Percentiles rank a stretch among this genome's conserved stretches.
phyloP scores from a whole-genome alignment of 441 rosid species.

The Eutrema salsugineum region DNA sequence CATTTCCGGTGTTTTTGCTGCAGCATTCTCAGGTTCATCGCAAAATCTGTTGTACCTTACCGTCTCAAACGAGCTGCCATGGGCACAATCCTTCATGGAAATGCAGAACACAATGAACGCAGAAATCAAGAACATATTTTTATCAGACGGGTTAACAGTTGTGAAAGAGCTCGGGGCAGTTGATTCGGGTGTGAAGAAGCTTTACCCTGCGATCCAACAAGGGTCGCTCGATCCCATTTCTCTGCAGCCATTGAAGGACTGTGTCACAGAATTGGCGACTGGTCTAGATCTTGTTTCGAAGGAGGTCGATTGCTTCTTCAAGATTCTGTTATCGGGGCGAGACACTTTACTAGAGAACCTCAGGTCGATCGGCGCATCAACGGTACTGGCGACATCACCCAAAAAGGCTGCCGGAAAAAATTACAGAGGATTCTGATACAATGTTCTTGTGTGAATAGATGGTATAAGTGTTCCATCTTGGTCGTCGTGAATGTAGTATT shows the following conservation, averaged over 20 bases:
- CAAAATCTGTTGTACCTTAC: slow-evolving; percentile 46
- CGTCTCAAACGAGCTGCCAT: slow-evolving; percentile 45
- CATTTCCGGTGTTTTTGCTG: slow-evolving; percentile 63
- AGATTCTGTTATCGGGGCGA: slow-evolving; percentile 70
- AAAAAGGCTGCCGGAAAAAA: slow-evolving; percentile 36
- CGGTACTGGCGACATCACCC: slow-evolving; percentile 20
- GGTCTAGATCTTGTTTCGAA: slow-evolving; percentile 68
- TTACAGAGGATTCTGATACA: slow-evolving; percentile 31
- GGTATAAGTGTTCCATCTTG: slow-evolving; percentile 30
- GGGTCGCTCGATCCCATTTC: slow-evolving; percentile 34
- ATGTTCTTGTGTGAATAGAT: slow-evolving; percentile 26
- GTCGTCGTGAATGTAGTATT: slow-evolving; percentile 19
- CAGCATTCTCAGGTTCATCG: slow-evolving; percentile 69
- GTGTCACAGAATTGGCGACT: slow-evolving; percentile 45
- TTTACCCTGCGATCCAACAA: slow-evolving; percentile 52
- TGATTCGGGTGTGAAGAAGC: slow-evolving; percentile 41
- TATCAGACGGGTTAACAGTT: slow-evolving; percentile 36
- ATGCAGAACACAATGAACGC: slow-evolving; percentile 53
- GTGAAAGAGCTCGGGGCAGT: slow-evolving; percentile 74
- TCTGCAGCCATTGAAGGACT: slow-evolving; percentile 38
- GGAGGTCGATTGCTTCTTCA: slow-evolving; percentile 81
- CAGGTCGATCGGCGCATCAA: slow-evolving; percentile 34
- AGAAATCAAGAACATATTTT: slow-evolving; percentile 39
- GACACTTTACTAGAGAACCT: slow-evolving; percentile 80
- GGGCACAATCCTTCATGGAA: slow-evolving; percentile 57